A percentile compares a stretch with the other conserved stretches of the same genome.
These are phyloP conservation scores for Cercospora sp. DNA, from an alignment of 2,329 filamentous ascomycete genomes.

Conservation along the genomic window DNA sequence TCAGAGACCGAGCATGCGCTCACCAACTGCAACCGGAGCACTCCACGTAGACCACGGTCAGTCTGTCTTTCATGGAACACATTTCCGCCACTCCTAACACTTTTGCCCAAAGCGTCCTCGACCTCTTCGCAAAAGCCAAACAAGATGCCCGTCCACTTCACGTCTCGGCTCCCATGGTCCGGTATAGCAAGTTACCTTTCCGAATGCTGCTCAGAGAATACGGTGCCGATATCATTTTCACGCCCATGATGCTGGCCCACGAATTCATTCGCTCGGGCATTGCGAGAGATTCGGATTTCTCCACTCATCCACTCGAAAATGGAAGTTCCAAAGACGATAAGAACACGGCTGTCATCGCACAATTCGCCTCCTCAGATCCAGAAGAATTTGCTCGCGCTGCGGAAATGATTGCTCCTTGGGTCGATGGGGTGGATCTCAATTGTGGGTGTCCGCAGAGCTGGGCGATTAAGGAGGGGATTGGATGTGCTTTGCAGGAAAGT, in stretches of 20 bases:
- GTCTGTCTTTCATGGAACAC: not conserved
- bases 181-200: constrained; percentile 61
- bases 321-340: not conserved
- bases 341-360: constrained; percentile 58
- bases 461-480: constrained; percentile 68
- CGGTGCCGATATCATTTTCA: constrained; percentile 67
- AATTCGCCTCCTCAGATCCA: constrained; percentile 66
- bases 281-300: constrained; percentile 60
- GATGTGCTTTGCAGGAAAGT: constrained; percentile 58
- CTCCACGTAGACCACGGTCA: not conserved
- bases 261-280: constrained; percentile 38
- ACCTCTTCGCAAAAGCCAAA: constrained; percentile 59
- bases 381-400: constrained; percentile 64
- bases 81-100: not conserved
- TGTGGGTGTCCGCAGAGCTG: constrained; percentile 73
- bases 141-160: constrained; percentile 51
- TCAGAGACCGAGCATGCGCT: not conserved
- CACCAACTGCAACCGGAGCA: not conserved
- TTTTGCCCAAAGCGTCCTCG: constrained; percentile 19
- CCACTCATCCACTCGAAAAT: constrained; percentile 51
- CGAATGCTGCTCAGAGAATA: constrained; percentile 66
- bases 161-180: constrained; percentile 19
- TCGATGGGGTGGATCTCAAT: constrained; percentile 68
- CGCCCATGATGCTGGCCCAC: constrained; percentile 60
- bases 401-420: constrained; percentile 61